Evolutionary conservation across 305 asterid genomes (phyloP).

Genomic region (Lippia alba): DNA sequence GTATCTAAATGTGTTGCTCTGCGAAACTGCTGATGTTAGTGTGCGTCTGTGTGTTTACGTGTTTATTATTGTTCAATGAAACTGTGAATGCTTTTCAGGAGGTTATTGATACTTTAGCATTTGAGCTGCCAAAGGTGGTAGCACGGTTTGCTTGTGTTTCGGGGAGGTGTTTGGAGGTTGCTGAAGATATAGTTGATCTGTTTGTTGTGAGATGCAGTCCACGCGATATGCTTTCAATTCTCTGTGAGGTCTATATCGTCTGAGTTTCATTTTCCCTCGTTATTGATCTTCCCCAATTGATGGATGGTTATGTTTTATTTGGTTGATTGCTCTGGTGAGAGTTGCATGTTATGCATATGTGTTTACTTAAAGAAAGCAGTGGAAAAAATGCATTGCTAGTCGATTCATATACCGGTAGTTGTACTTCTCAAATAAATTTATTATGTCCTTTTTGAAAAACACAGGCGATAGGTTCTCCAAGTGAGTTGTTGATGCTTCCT

Average conservation of each 20-base stretch:
- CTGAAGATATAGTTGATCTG: conserved; percentile 48
- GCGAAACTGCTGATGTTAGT: not conserved
- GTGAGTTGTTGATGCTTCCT: conserved; percentile 55
- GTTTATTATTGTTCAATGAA: conserved; percentile 6
- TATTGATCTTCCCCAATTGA: not conserved
- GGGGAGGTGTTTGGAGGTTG: conserved; percentile 56
- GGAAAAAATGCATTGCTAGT: conserved; percentile 25
- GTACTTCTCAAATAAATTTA: conserved; percentile 23
- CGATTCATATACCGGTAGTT: conserved; percentile 14
- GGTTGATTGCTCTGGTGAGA: conserved; percentile 4
- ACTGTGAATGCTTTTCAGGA: conserved; percentile 46
- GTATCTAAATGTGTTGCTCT: conserved; percentile 31
- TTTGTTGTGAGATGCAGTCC: conserved; percentile 65
- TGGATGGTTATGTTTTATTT: not conserved
- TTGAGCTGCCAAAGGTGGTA: conserved; percentile 73
- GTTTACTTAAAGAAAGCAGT: conserved; percentile 19
- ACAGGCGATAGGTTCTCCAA: conserved; percentile 80
- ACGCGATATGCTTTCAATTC: conserved; percentile 88
- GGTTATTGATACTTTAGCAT: conserved; percentile 69
- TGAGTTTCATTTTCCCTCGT: conserved; percentile 13
- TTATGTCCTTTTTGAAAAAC: conserved; percentile 26
- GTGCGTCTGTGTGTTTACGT: not conserved
- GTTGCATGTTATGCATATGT: conserved; percentile 10
- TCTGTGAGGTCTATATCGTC: conserved; percentile 63
- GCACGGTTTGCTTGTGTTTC: conserved; percentile 68